Evolutionary conservation across 352 stramenopile species (phyloP).

Genomic region (Thalassiosira livingstoniorum): DNA sequence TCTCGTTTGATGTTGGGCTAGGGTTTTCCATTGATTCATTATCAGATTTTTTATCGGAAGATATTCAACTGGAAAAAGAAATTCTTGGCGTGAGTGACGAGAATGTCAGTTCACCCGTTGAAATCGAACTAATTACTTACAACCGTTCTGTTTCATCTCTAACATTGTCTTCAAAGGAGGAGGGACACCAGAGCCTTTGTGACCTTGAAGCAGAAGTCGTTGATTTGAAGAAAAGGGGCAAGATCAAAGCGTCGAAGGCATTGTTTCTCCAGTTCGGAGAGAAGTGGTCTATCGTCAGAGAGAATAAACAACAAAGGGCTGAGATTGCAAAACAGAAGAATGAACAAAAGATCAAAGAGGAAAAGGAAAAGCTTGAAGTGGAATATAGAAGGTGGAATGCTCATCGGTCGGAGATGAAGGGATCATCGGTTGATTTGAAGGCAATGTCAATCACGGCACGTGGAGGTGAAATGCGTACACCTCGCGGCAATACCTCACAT

Average conservation of each 20-base stretch:
- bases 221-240: conserved; percentile 57
- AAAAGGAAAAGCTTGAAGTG: conserved; percentile 40
- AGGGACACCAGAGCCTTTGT: conserved; percentile 49
- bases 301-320: conserved; percentile 53
- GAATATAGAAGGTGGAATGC: conserved; percentile 56
- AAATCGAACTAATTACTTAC: too few species aligned
- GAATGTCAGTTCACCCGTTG: too few species aligned
- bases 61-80: conserved; percentile 89
- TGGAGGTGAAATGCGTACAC: conserved; percentile 74
- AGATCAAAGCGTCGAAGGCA: conserved; percentile 62
- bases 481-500: conserved; percentile 66
- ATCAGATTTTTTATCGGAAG: conserved; percentile 86
- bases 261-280: conserved; percentile 66
- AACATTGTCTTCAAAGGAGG: too few species aligned
- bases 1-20: not conserved
- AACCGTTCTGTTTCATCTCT: too few species aligned
- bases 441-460: conserved; percentile 81
- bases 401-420: conserved; percentile 6
- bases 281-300: conserved; percentile 66
- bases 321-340: conserved; percentile 48
- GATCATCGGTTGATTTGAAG: conserved; percentile 52
- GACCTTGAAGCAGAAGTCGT: conserved; percentile 61
- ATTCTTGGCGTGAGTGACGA: too few species aligned
- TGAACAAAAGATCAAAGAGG: conserved; percentile 40
- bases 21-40: conserved; percentile 76